phyloP scores from a whole-genome alignment of 805 yeast genomes.

The Cyberlindnera amylophila region DNA sequence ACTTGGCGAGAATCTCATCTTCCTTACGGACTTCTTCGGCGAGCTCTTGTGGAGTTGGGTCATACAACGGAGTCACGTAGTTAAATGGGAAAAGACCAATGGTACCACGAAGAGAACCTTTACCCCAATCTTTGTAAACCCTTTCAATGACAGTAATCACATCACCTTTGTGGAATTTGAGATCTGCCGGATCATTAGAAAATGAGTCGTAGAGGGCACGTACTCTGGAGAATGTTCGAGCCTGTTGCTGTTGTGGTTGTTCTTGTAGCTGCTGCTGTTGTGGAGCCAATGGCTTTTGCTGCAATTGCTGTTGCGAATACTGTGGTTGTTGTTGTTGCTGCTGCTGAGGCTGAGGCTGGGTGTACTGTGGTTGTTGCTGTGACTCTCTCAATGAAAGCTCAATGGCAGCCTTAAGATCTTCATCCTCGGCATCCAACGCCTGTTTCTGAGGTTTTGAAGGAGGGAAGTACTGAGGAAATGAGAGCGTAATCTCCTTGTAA shows the following conservation, averaged over 20 bases:
- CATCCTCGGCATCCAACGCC: constrained; percentile 61
- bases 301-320: constrained; percentile 17
- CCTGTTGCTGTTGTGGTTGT: constrained; percentile 16
- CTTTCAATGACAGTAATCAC: constrained; percentile 81
- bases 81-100: constrained; percentile 90
- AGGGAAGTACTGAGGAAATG: constrained; percentile 37
- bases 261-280: constrained; percentile 18
- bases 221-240: constrained; percentile 54
- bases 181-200: constrained; percentile 79
- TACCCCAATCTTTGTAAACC: constrained; percentile 94
- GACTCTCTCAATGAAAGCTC: constrained; percentile 53
- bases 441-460: constrained; percentile 62
- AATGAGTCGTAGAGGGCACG: constrained; percentile 80
- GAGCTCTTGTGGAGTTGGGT: constrained; percentile 59
- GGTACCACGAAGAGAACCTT: constrained; percentile 77
- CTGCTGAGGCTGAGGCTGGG: constrained; percentile 15
- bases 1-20: constrained; percentile 46
- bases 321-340: constrained; percentile 13
- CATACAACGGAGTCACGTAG: constrained; percentile 77
- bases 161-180: constrained; percentile 85
- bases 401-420: constrained; percentile 72
- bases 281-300: too few relatives aligned
- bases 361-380: constrained; percentile 18
- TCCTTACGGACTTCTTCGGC: constrained; percentile 48
- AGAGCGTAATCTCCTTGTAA: constrained; percentile 41